Conservation (phyloP, 371 early-diverging fungal species). For the Mortierella sp. region DNA sequence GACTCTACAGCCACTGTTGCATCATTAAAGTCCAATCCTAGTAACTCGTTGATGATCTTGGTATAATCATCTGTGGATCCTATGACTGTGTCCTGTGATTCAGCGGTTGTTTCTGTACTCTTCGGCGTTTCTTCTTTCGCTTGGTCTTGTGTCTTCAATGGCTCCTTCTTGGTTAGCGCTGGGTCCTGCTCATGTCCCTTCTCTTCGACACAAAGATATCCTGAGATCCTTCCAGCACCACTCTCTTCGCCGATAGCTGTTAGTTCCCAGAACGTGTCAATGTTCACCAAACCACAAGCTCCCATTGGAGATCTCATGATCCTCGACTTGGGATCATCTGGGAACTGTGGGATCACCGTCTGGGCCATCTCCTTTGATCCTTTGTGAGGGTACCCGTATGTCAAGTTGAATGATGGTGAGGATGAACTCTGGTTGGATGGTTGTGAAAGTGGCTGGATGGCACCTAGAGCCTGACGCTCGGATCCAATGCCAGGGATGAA, state of each 20-base stretch:
- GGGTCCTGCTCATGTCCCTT: neutral
- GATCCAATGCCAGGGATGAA: slow-evolving; percentile 71
- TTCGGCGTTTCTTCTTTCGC: neutral
- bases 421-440: too few relatives aligned
- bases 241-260: slow-evolving; percentile 81
- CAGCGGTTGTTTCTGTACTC: neutral
- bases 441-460: slow-evolving; percentile 41
- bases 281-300: slow-evolving; percentile 56
- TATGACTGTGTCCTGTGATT: neutral
- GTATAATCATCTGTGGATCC: slow-evolving; percentile 31
- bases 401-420: slow-evolving; percentile 10
- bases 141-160: neutral
- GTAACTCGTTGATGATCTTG: slow-evolving; percentile 31
- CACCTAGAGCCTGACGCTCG: slow-evolving; percentile 49
- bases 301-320: slow-evolving; percentile 51
- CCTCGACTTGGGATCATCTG: slow-evolving; percentile 84
- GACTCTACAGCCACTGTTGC: slow-evolving; percentile 9
- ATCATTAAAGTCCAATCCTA: slow-evolving; percentile 27
- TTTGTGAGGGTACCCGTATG: slow-evolving; percentile 60
- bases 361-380: slow-evolving; percentile 56
- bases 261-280: slow-evolving; percentile 72
- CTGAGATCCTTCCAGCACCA: slow-evolving; percentile 74
- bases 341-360: slow-evolving; percentile 73
- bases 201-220: slow-evolving; percentile 62
- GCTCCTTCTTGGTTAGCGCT: neutral